Base-by-base conservation (phyloP, 345 rosid species). In the Viola odorata region DNA sequence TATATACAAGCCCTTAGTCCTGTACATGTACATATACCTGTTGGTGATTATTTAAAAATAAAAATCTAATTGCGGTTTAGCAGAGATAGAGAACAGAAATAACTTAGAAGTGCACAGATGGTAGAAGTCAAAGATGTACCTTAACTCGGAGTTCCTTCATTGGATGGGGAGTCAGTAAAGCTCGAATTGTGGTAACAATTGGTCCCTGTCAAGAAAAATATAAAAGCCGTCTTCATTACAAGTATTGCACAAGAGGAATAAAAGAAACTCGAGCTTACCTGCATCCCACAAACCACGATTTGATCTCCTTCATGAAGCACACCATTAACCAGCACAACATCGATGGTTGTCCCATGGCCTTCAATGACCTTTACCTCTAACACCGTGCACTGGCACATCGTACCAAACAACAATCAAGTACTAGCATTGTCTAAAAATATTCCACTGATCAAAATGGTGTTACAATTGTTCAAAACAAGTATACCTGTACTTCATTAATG, bases 81-180 rank as follows among this genome's bases (percentile, higher is more conserved):
- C n/a, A n/a, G n/a, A n/a, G n/a, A n/a, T n/a, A n/a, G n/a, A n/a
- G n/a, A n/a, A n/a, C n/a, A n/a, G n/a, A n/a, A n/a, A n/a, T n/a
- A n/a, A n/a, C n/a, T n/a, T n/a, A n/a, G n/a, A n/a, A n/a, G n/a
- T n/a, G n/a, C n/a, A n/a, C n/a, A n/a, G n/a, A n/a, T n/a, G n/a
- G n/a, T 12, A 56, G 7, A 13, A 8, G 12, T 14, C 5, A 59
- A 40, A 64, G 32, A 12, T 68, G 58, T 67, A 90, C 99, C 95
- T 94, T 90, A 61, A 94, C 91, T 41, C 97, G 82, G 48, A 87
- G 80, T 84, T 92, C 99, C 79, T 87, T 92, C 99, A 92, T 92
- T 42, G 99, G 97, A 76, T 90, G 99, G 6, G 99, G 97, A 50
- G 96, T 94, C 73, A 94, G 71, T 62, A 94, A 60, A 69, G 97